Evolutionary conservation across 768 basidiomycete species (phyloP).

Genomic region (Filobasidium wieringae): DNA sequence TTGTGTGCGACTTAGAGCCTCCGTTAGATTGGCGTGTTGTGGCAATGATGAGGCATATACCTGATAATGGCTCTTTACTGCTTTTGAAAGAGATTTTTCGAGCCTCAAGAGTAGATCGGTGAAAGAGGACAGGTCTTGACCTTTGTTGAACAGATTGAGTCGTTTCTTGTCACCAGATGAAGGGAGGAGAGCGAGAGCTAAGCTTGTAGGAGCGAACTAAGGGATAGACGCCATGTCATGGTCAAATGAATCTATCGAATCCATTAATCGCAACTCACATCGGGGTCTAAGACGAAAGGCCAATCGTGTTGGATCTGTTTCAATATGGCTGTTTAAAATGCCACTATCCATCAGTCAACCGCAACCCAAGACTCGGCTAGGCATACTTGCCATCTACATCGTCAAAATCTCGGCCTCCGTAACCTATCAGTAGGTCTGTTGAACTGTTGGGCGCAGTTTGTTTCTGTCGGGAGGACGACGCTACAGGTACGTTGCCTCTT

Average conservation of each 20-base stretch:
- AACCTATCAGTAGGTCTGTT: slow-evolving; percentile 18
- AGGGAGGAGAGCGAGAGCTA: slow-evolving; percentile 70
- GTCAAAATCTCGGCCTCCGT: slow-evolving; percentile 45
- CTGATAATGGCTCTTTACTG: slow-evolving; percentile 67
- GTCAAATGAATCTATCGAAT: neutral
- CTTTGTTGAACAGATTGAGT: slow-evolving; percentile 6
- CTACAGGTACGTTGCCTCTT: slow-evolving; percentile 13
- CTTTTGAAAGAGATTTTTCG: slow-evolving; percentile 30
- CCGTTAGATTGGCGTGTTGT: slow-evolving; percentile 68
- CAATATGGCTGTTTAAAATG: slow-evolving; percentile 52
- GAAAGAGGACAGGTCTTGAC: slow-evolving; percentile 27
- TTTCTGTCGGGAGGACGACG: slow-evolving; percentile 15
- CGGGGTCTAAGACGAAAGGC: slow-evolving; percentile 55
- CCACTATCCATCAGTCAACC: neutral
- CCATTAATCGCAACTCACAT: slow-evolving; percentile 13
- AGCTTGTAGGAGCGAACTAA: slow-evolving; percentile 85
- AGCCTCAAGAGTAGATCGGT: slow-evolving; percentile 28
- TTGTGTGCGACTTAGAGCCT: slow-evolving; percentile 61
- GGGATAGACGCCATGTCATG: slow-evolving; percentile 8
- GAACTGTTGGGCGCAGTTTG: neutral
- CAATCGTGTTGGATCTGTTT: slow-evolving; percentile 79
- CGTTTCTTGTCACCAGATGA: neutral
- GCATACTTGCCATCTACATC: slow-evolving; percentile 67
- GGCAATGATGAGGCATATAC: slow-evolving; percentile 89
- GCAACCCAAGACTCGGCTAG: neutral